phyloP scores from a whole-genome alignment of 129 eudicot genomes.

The Lactuca sativa region DNA sequence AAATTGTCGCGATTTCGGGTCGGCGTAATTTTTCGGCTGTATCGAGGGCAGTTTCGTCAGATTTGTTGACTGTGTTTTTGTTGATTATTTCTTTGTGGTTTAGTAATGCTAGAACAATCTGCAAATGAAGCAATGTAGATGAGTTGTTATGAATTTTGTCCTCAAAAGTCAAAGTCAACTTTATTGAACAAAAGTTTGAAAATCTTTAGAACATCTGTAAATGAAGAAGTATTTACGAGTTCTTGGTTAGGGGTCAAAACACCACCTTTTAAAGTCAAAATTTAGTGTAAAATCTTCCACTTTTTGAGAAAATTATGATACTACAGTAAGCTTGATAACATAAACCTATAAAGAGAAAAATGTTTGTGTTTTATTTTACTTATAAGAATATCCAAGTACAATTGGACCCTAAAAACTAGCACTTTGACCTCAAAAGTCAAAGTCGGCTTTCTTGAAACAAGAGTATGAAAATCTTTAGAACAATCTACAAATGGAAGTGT shows the following conservation, averaged over 20 bases:
- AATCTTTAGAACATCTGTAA: neutral
- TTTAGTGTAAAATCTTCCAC: too few relatives aligned
- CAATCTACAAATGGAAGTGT: neutral
- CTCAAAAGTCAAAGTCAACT: neutral
- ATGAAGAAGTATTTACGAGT: neutral
- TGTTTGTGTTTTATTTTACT: neutral
- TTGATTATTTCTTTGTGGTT: slow-evolving; percentile 41
- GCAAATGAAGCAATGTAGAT: slow-evolving; percentile 29
- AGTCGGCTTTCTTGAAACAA: slow-evolving; percentile 16
- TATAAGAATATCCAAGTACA: neutral
- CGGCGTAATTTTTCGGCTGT: slow-evolving; percentile 52
- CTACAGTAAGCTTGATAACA: neutral
- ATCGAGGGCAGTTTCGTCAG: slow-evolving; percentile 68
- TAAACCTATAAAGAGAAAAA: neutral
- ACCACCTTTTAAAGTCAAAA: too few relatives aligned
- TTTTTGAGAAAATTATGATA: neutral
- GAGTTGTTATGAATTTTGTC: neutral
- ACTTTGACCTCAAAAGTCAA: slow-evolving; percentile 19
- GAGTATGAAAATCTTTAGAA: neutral
- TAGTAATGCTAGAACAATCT: slow-evolving; percentile 57
- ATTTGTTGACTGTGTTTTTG: slow-evolving; percentile 56
- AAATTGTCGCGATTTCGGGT: slow-evolving; percentile 38
- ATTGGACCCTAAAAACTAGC: neutral
- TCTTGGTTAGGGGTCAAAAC: too few relatives aligned
- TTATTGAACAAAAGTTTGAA: neutral